Percentiles rank a stretch among this genome's conserved stretches.
phyloP scores from a whole-genome alignment of 768 basidiomycete genomes.

The Panaeolus cyanescens region DNA sequence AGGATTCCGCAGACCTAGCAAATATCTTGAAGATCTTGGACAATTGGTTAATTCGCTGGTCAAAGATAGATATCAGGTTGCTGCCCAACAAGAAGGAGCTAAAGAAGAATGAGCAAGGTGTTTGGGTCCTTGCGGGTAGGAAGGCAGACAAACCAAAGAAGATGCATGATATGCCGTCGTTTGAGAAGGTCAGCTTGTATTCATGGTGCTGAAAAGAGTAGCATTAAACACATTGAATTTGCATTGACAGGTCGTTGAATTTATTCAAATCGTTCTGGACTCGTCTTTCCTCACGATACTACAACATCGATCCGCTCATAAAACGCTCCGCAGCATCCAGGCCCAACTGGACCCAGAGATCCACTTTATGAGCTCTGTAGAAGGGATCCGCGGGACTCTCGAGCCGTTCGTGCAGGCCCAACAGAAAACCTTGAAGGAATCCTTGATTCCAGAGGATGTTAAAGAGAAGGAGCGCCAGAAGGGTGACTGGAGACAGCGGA shows the following conservation, averaged over 20 bases:
- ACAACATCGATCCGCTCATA: slow-evolving; percentile 62
- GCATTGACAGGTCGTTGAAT: slow-evolving; percentile 49
- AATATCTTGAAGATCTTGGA: slow-evolving; percentile 48
- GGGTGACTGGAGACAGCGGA: slow-evolving; percentile 54
- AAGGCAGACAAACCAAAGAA: slow-evolving; percentile 26
- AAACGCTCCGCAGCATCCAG: slow-evolving; percentile 49
- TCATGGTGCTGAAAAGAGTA: neutral
- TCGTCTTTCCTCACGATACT: slow-evolving; percentile 70
- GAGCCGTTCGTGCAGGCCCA: slow-evolving; percentile 65
- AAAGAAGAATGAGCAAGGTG: slow-evolving; percentile 42
- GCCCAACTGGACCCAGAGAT: slow-evolving; percentile 60
- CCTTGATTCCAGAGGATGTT: slow-evolving; percentile 29
- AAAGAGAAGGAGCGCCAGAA: slow-evolving; percentile 33
- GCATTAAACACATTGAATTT: neutral
- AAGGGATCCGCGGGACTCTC: slow-evolving; percentile 59
- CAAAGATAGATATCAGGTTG: slow-evolving; percentile 33
- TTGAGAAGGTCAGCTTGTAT: slow-evolving; percentile 38
- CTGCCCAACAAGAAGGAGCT: slow-evolving; percentile 41
- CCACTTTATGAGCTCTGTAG: slow-evolving; percentile 45
- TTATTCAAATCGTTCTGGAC: slow-evolving; percentile 71
- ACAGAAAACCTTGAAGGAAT: slow-evolving; percentile 46
- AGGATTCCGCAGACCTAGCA: slow-evolving; percentile 50
- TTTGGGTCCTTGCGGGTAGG: slow-evolving; percentile 31
- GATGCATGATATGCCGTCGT: slow-evolving; percentile 35
- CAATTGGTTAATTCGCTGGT: slow-evolving; percentile 46